Evolutionary conservation across 179 eudicot genomes (phyloP).

Genomic region (Drosera spatulata): DNA sequence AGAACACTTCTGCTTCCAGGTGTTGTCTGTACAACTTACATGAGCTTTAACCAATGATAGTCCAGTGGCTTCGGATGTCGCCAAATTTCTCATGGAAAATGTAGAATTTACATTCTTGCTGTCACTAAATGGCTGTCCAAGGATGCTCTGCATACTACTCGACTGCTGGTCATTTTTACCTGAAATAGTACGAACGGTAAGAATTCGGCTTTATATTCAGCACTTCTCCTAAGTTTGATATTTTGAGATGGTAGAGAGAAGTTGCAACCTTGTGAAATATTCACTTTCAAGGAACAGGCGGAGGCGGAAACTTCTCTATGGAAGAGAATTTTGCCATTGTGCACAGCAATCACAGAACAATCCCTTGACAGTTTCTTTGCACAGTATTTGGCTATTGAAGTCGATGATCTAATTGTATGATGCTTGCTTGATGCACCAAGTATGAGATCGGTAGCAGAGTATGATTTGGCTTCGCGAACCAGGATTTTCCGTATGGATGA

Average conservation of each 20-base stretch:
- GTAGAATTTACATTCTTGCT: conserved; percentile 16
- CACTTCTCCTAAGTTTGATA: not conserved
- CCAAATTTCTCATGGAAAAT: conserved; percentile 9
- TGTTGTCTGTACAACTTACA: conserved; percentile 10
- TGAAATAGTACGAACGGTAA: conserved; percentile 12
- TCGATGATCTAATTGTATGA: conserved; percentile 53
- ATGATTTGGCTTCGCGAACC: conserved; percentile 57
- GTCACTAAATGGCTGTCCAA: conserved; percentile 16
- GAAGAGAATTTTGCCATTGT: conserved; percentile 73
- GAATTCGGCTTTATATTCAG: not conserved
- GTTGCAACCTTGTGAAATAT: conserved; percentile 16
- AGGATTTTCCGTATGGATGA: conserved; percentile 48
- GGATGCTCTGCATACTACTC: conserved; percentile 30
- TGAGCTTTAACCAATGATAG: conserved; percentile 15
- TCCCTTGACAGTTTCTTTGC: conserved; percentile 56
- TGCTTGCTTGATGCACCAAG: conserved; percentile 56
- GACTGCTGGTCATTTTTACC: conserved; percentile 34
- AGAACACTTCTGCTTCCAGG: conserved; percentile 31
- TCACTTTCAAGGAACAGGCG: conserved; percentile 12
- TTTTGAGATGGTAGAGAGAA: not conserved
- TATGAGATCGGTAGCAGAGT: conserved; percentile 39
- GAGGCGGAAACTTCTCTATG: conserved; percentile 30
- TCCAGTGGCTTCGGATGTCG: conserved; percentile 13
- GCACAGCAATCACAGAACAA: conserved; percentile 65
- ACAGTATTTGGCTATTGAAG: conserved; percentile 78